Evolutionary conservation across 345 rosid genomes (phyloP), one percentile per base, ranked within the genome.

Genomic region (Aquilaria sinensis): DNA sequence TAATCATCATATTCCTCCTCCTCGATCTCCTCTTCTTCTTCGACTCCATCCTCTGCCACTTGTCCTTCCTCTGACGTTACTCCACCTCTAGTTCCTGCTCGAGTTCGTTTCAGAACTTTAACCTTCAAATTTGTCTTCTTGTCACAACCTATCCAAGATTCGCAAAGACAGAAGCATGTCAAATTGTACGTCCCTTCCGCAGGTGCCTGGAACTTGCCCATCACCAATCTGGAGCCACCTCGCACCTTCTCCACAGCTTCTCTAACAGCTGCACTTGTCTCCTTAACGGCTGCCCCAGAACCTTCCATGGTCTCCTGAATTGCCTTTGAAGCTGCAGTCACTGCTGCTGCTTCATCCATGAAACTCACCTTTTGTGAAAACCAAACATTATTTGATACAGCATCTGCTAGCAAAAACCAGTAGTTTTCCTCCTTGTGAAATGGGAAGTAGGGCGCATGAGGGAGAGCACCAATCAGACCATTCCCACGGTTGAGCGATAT

Each of bases 141-240:
- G 75, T 94, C 99, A 52, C 99, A 94, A 3, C 99, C 99, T 45
- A 94, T 83, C 97, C 97, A 94, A 9, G 97, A 78, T 72, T 94
- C 97, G 12, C 97, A 83, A 81, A 94, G 63, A 78, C 95, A 88
- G 79, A 73, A 84, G 74, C 97, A 88, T 10, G 89, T 87, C 78
- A 94, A 74, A 61, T 84, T 90, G 77, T 90, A 94, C 53, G 76
- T 90, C 50, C 97, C 97, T 77, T 90, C 99, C 29, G 77, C 63
- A 1, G 92, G 88, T 67, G 96, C 97, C 48, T 86, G 89, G 74
- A 94, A 74, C 81, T 82, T 90, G 67, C 97, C 97, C 96, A 86
- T 77, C 68, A 94, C 90, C 65, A 90, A 74, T 69, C 96, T 82
- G 1, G 99, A 82, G 59, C 99, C 97, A 23, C 79, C 67, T 58